These are phyloP conservation scores for Tricholomella constricta DNA, from an alignment of 768 basidiomycete species.

Conservation along the genomic window DNA sequence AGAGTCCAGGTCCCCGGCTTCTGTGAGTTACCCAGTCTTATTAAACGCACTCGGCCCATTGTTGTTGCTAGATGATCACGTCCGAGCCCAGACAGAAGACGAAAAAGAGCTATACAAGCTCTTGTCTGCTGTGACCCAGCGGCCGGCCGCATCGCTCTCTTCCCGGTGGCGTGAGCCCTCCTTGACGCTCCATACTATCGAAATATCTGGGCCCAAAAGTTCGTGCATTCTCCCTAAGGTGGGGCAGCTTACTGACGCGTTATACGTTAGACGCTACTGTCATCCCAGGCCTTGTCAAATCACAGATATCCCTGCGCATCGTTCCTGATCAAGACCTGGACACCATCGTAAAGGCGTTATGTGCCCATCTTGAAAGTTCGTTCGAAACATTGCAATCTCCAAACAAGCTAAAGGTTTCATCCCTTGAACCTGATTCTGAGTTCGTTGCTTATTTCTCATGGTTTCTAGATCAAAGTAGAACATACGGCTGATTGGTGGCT, in stretches of 20 bases:
- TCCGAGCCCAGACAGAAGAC: slow-evolving; percentile 64
- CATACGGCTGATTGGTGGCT: slow-evolving; percentile 97
- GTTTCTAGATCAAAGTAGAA: slow-evolving; percentile 68
- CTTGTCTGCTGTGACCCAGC: slow-evolving; percentile 68
- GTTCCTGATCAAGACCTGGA: slow-evolving; percentile 92
- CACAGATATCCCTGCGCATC: slow-evolving; percentile 87
- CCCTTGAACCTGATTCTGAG: no score
- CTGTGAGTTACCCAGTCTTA: slow-evolving; percentile 53
- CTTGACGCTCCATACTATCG: slow-evolving; percentile 83
- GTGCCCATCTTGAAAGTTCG: slow-evolving; percentile 53
- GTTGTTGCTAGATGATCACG: slow-evolving; percentile 62
- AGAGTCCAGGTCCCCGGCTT: slow-evolving; percentile 77
- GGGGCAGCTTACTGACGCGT: not conserved
- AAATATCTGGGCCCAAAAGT: slow-evolving; percentile 83
- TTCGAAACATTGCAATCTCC: slow-evolving; percentile 66
- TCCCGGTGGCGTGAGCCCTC: slow-evolving; percentile 91
- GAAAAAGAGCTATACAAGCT: slow-evolving; percentile 71
- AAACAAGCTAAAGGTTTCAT: slow-evolving; percentile 74
- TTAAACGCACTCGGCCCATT: not conserved
- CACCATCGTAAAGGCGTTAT: slow-evolving; percentile 61
- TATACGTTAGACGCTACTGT: slow-evolving; percentile 70
- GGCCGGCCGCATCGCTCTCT: slow-evolving; percentile 66
- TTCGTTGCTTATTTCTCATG: not conserved
- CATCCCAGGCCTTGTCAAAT: slow-evolving; percentile 83
- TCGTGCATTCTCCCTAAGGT: slow-evolving; percentile 23